A percentile compares a stretch with the other conserved stretches of the same genome.
These are phyloP conservation scores for Coemansia sp. DNA, from an alignment of 192 early-diverging fungal genomes.

Conservation along the genomic window DNA sequence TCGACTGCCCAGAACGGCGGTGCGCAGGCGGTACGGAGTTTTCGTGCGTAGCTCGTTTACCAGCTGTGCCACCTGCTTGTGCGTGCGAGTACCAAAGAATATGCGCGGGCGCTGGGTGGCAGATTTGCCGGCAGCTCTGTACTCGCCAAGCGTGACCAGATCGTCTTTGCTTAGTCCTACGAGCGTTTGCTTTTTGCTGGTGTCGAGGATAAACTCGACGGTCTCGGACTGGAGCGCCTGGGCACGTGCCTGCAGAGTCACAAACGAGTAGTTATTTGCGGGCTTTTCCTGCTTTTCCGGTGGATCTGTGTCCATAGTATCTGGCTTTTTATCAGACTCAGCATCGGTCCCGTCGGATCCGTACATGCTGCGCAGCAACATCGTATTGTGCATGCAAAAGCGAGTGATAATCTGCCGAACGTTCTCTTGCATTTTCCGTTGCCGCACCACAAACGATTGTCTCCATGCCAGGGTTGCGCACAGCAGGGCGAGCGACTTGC, in stretches of 20 bases:
- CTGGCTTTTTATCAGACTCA: not conserved
- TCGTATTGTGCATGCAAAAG: slow-evolving; percentile 43
- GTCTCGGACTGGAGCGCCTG: not conserved
- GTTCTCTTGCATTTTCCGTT: slow-evolving; percentile 33
- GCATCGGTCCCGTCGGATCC: slow-evolving; percentile 10
- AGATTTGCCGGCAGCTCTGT: not conserved
- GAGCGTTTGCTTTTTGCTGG: slow-evolving; percentile 6
- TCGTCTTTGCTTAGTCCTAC: slow-evolving; percentile 18
- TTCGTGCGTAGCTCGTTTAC: slow-evolving; percentile 58
- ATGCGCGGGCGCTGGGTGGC: slow-evolving; percentile 25
- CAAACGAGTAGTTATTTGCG: too few species aligned
- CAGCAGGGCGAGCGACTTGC: slow-evolving; percentile 74
- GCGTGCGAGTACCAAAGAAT: slow-evolving; percentile 60
- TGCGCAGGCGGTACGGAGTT: slow-evolving; percentile 56
- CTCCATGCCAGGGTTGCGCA: slow-evolving; percentile 71
- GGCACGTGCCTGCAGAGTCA: too few species aligned
- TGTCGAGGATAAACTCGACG: slow-evolving; percentile 10
- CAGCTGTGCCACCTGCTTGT: slow-evolving; percentile 61
- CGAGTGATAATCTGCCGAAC: slow-evolving; percentile 39
- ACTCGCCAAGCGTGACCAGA: slow-evolving; percentile 14
- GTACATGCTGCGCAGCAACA: not conserved
- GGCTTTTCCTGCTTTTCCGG: too few species aligned
- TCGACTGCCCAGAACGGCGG: slow-evolving; percentile 56
- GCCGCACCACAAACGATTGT: slow-evolving; percentile 39
- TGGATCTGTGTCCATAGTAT: not conserved